phyloP scores from a whole-genome alignment of 305 asterid genomes.

The Ruellia speciosa region DNA sequence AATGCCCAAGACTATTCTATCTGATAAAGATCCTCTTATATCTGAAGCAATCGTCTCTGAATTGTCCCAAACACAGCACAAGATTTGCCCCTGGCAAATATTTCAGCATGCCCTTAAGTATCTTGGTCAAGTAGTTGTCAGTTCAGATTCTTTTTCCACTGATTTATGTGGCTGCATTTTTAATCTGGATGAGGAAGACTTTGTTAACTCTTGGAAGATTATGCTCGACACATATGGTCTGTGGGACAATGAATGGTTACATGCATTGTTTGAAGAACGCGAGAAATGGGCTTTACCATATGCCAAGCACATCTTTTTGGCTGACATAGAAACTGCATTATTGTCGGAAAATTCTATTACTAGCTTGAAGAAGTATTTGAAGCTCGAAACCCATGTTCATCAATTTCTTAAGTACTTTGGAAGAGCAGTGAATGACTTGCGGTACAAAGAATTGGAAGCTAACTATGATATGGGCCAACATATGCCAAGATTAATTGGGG shows the following conservation, averaged over 20 bases:
- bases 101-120: slow-evolving; percentile 34
- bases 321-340: slow-evolving; percentile 33
- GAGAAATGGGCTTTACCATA: slow-evolving; percentile 52
- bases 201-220: slow-evolving; percentile 40
- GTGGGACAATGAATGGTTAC: slow-evolving; percentile 47
- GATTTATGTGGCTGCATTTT: slow-evolving; percentile 39
- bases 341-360: slow-evolving; percentile 33
- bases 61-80: slow-evolving; percentile 35
- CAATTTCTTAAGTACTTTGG: slow-evolving; percentile 49
- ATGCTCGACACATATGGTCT: slow-evolving; percentile 40
- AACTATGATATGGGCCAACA: slow-evolving; percentile 47
- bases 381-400: slow-evolving; percentile 34
- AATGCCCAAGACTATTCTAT: slow-evolving; percentile 42
- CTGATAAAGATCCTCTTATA: slow-evolving; percentile 32
- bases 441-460: slow-evolving; percentile 52
- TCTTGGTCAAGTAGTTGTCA: slow-evolving; percentile 28
- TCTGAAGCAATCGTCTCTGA: slow-evolving; percentile 40
- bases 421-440: slow-evolving; percentile 44
- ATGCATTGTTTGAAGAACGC: slow-evolving; percentile 32
- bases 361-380: slow-evolving; percentile 37
- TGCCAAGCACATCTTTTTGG: slow-evolving; percentile 37
- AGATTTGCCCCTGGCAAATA: slow-evolving; percentile 42
- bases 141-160: slow-evolving; percentile 36
- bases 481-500: slow-evolving; percentile 45
- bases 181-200: slow-evolving; percentile 39